Conservation (phyloP, 371 early-diverging fungal genomes). For the Furculomyces boomerangus region DNA sequence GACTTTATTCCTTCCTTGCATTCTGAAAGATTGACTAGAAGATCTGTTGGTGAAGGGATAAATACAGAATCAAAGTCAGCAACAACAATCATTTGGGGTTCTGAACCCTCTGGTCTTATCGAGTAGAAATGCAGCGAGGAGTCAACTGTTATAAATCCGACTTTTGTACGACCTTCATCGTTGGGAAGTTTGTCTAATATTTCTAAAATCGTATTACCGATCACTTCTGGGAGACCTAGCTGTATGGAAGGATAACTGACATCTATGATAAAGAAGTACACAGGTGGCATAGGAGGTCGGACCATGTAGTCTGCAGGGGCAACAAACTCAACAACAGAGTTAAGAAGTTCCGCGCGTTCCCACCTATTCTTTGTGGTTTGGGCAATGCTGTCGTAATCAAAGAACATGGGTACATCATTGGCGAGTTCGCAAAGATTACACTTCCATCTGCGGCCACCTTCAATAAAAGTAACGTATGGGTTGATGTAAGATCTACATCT, state of each 20-base stretch:
- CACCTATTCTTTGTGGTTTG: slow-evolving; percentile 79
- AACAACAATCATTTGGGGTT: slow-evolving; percentile 90
- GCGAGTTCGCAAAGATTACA: slow-evolving; percentile 86
- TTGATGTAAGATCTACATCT: slow-evolving; percentile 92
- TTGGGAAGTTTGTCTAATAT: slow-evolving; percentile 78
- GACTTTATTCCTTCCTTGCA: slow-evolving; percentile 52
- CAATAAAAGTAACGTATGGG: slow-evolving; percentile 64
- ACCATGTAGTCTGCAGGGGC: slow-evolving; percentile 48
- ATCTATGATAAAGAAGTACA: slow-evolving; percentile 82
- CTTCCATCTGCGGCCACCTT: slow-evolving; percentile 73
- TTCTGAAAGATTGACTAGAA: slow-evolving; percentile 65
- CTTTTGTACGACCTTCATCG: slow-evolving; percentile 27
- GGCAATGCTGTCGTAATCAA: slow-evolving; percentile 81
- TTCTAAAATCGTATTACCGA: slow-evolving; percentile 51
- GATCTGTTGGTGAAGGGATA: slow-evolving; percentile 73
- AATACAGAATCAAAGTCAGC: slow-evolving; percentile 82
- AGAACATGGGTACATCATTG: slow-evolving; percentile 48
- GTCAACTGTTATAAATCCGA: slow-evolving; percentile 86
- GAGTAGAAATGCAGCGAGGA: slow-evolving; percentile 79
- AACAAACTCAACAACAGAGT: slow-evolving; percentile 78
- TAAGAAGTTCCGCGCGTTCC: slow-evolving; percentile 86
- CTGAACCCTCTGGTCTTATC: slow-evolving; percentile 30
- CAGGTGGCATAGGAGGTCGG: slow-evolving; percentile 43
- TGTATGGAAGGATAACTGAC: slow-evolving; percentile 70
- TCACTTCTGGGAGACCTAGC: slow-evolving; percentile 53